Evolutionary conservation across 495 filamentous ascomycete species (phyloP).

Genomic region (Cercophora sp.): DNA sequence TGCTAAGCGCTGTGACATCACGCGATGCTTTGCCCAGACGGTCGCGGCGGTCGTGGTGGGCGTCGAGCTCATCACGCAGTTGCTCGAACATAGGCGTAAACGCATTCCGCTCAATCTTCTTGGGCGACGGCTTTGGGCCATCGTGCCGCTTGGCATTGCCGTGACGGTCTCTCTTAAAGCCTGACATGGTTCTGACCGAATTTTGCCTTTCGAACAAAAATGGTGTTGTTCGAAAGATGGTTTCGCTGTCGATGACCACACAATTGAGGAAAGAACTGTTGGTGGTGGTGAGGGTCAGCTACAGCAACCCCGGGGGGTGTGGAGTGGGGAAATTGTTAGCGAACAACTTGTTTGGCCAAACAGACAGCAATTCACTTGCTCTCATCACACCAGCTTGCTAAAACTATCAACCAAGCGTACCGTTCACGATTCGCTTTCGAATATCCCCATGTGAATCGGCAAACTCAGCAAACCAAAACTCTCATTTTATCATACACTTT

Average conservation of each 20-base stretch:
- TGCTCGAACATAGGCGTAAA: constrained; percentile 76
- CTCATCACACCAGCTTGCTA: neutral
- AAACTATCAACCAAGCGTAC: no score
- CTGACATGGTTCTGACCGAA: constrained; percentile 26
- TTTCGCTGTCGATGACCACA: no score
- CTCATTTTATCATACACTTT: no score
- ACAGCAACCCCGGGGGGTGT: constrained; percentile 14
- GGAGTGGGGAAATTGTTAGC: neutral
- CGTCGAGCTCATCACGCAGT: constrained; percentile 84
- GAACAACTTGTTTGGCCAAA: neutral
- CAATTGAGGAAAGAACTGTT: no score
- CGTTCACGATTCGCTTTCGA: no score
- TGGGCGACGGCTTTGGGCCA: constrained; percentile 26
- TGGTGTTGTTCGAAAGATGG: constrained; percentile 3
- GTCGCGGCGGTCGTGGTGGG: constrained; percentile 90
- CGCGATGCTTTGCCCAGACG: constrained; percentile 81
- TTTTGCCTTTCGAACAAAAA: neutral
- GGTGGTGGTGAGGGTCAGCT: constrained; percentile 11
- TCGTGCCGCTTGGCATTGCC: constrained; percentile 46
- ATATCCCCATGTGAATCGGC: no score
- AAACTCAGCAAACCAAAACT: no score
- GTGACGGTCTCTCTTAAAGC: constrained; percentile 58
- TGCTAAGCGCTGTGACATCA: constrained; percentile 89
- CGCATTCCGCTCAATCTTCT: constrained; percentile 35
- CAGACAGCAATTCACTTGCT: neutral